Base-by-base conservation (phyloP, 176 grass and related monocot species). In the Calamus simplicifolius region DNA sequence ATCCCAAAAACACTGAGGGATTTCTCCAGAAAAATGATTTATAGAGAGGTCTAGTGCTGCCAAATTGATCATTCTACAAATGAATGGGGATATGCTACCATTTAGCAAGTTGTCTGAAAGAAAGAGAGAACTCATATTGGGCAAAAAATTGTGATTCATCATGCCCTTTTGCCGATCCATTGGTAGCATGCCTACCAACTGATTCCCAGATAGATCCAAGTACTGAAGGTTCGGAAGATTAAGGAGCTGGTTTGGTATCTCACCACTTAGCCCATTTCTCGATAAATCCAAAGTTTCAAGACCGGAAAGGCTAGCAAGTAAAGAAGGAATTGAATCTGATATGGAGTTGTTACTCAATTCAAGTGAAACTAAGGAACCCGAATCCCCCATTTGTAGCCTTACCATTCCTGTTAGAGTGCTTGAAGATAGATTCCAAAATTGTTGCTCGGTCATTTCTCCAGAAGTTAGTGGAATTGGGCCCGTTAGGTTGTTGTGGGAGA, bases 41-140 rank as follows among this genome's bases (percentile, higher is more conserved):
- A 79, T 86, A 25, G 86, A 90, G 19, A 95, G 73, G 73, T 95
- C 86, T 12, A 90, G 68, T 7, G 81, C 53, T 74, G 69, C 25
- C 19, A 90, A 62, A 7, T 53, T 65, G 48, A 75, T 50, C 48
- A 84, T 50, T 56, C 59, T 71, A 69, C 90, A 87, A 58, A 95
- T 66, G 64, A 76, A 79, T 6, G 79, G 8, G 1, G 73, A 53
- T 19, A 68, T 69, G 59, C 54, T 81, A 51, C 65, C 72, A 52
- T 75, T 80, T 31, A 78, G 75, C 51, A 75, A 56, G 75, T 78
- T 80, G 55, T 56, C 56, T 54, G 31, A 70, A 31, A 67, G 63
- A 28, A 58, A 29, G 23, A 71, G 19, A 43, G 29, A 74, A 69
- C 71, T 51, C 49, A 60, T 38, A 27, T 65, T 18, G 2, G 61